These are phyloP conservation scores for Peronospora farinosa DNA, from an alignment of 352 stramenopile genomes.

Conservation along the genomic window DNA sequence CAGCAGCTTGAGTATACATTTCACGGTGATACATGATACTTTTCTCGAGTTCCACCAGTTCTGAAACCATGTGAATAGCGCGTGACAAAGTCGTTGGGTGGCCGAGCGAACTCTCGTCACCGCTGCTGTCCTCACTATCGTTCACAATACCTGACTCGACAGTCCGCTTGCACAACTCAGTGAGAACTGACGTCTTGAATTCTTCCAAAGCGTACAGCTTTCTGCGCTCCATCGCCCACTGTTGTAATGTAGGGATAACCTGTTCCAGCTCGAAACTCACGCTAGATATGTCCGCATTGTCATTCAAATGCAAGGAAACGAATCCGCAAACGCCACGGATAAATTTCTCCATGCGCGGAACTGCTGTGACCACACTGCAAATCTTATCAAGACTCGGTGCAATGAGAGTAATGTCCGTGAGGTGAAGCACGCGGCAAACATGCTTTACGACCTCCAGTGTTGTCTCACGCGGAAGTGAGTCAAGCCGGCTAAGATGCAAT, in stretches of 20 bases:
- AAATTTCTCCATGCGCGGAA: constrained; percentile 83
- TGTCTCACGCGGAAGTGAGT: constrained; percentile 70
- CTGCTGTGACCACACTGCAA: constrained; percentile 66
- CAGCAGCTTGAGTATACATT: constrained; percentile 74
- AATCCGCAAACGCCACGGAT: constrained; percentile 81
- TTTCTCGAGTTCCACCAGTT: constrained; percentile 82
- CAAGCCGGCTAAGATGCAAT: constrained; percentile 68
- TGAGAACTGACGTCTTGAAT: constrained; percentile 54
- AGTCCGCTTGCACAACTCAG: constrained; percentile 55
- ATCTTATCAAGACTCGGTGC: constrained; percentile 73
- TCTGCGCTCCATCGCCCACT: constrained; percentile 54
- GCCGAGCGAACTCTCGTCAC: constrained; percentile 8
- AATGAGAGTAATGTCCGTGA: constrained; percentile 81
- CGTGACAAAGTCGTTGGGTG: constrained; percentile 43
- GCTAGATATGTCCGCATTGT: constrained; percentile 18
- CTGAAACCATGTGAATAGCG: constrained; percentile 60
- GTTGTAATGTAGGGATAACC: constrained; percentile 60
- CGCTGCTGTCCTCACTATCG: constrained; percentile 11
- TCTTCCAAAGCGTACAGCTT: constrained; percentile 57
- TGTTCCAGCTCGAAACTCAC: constrained; percentile 55
- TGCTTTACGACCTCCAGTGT: constrained; percentile 78
- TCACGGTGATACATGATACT: constrained; percentile 71
- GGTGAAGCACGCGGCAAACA: constrained; percentile 69
- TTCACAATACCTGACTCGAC: constrained; percentile 37
- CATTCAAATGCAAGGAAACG: constrained; percentile 47